phyloP scores from a whole-genome alignment of 495 filamentous ascomycete genomes.

The Aspergillus egyptiacus region DNA sequence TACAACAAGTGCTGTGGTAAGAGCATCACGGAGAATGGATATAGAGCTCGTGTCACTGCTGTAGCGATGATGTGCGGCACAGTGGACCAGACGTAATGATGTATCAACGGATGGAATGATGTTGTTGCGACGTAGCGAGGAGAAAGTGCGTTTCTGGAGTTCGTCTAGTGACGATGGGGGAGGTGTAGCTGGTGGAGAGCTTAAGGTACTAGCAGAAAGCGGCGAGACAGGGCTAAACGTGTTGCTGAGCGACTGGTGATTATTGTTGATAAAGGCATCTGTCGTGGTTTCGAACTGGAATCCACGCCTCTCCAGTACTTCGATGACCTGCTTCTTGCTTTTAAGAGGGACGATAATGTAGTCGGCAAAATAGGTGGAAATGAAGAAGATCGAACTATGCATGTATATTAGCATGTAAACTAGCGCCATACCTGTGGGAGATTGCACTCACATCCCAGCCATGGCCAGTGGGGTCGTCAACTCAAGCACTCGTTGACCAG shows the following conservation, averaged over 20 bases:
- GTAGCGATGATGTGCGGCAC: conserved; percentile 61
- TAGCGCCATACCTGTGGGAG: not conserved
- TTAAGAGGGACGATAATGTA: conserved; percentile 87
- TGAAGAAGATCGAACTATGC: conserved; percentile 84
- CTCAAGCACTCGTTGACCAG: conserved; percentile 89
- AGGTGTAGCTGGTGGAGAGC: conserved; percentile 59
- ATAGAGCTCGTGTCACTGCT: conserved; percentile 42
- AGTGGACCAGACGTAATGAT: conserved; percentile 70
- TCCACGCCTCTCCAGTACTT: conserved; percentile 68
- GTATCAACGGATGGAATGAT: conserved; percentile 67
- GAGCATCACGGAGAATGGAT: conserved; percentile 39
- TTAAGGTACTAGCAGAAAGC: conserved; percentile 23
- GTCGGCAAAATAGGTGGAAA: conserved; percentile 96
- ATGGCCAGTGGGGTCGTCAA: conserved; percentile 85
- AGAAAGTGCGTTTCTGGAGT: conserved; percentile 77
- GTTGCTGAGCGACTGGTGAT: conserved; percentile 17
- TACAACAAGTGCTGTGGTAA: conserved; percentile 49
- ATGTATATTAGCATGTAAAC: conserved; percentile 1
- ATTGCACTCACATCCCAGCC: conserved; percentile 68
- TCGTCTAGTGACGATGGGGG: conserved; percentile 71
- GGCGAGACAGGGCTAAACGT: conserved; percentile 28
- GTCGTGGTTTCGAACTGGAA: conserved; percentile 77
- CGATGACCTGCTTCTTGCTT: conserved; percentile 64
- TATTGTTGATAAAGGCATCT: conserved; percentile 58
- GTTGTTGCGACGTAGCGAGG: conserved; percentile 61